Base-by-base conservation (phyloP, 495 filamentous ascomycete genomes). In the Hypoxylon perforatum region DNA sequence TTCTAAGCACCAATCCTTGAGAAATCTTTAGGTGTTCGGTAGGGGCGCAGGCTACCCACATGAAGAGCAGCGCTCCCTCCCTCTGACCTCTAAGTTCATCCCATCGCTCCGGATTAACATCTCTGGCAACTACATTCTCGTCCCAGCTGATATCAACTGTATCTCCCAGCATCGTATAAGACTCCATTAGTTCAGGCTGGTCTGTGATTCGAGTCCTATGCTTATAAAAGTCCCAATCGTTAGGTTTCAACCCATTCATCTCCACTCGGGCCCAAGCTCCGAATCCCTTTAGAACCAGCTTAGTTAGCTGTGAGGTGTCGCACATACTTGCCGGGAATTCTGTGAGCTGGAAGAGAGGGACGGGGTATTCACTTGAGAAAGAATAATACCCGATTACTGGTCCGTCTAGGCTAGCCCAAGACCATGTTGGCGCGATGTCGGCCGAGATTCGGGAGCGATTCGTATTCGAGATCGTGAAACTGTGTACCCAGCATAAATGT, bases 341-440 rank as follows among this genome's bases (percentile, higher is more conserved):
- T n/a, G 7, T 41, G 38, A 41, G 14, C 38, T 41, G 14, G 38
- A 41, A 4, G 6, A 41, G 14, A 17, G 30, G 30, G 30, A 17
- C n/a, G n/a, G n/a, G n/a, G n/a, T 41, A 41, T 41, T 41, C 12
- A 41, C 38, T 10, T 10, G 8, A 33, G 8, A 33, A 10, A 4
- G 8, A 9, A n/a, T 15, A 3, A n/a, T 15, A 41, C 15, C 2
- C 1, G 7, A 15, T 15, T 41, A 41, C 14, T 41, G 4, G 6
- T n/a, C 38, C 50, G n/a, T 54, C 15, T 2, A 54, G n/a, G 25
- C 30, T 55, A 0, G 22, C 33, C 59, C 59, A 62, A 19, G 59
- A 62, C 59, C 59, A 62, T 1, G 49, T 55, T 5, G 59, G 50
- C 10, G 30, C 50, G 38, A 48, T 10, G 14, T 41, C 12, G n/a